Evolutionary conservation across 1,284 basidiomycete species (phyloP).

Genomic region (Ceratobasidium sp.): DNA sequence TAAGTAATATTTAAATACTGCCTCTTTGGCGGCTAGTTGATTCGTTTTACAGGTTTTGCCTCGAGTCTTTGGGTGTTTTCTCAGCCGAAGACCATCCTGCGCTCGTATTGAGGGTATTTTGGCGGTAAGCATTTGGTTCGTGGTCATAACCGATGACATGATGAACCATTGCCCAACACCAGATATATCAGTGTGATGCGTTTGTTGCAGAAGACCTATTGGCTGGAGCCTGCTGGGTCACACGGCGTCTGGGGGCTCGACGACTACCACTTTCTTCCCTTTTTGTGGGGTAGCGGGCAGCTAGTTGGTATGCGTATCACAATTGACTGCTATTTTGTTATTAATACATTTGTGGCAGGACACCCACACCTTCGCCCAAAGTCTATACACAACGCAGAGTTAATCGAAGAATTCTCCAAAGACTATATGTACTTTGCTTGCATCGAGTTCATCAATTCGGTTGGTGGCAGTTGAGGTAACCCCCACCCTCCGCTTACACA

Average conservation of each 20-base stretch:
- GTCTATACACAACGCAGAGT: slow-evolving; percentile 89
- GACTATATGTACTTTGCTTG: slow-evolving; percentile 98
- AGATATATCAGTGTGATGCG: slow-evolving; percentile 93
- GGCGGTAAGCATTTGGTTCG: slow-evolving; percentile 67
- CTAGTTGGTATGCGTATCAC: slow-evolving; percentile 63
- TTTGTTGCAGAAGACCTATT: slow-evolving; percentile 89
- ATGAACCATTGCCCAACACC: neutral
- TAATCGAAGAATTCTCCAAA: slow-evolving; percentile 91
- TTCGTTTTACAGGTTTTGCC: slow-evolving; percentile 69
- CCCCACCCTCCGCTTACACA: neutral
- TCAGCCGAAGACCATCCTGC: slow-evolving; percentile 72
- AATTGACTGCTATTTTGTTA: neutral
- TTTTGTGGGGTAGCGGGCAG: slow-evolving; percentile 88
- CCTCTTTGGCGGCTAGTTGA: too few species aligned
- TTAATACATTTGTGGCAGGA: slow-evolving; percentile 54
- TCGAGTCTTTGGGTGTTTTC: slow-evolving; percentile 78
- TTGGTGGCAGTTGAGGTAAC: slow-evolving; percentile 47
- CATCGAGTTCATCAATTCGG: slow-evolving; percentile 96
- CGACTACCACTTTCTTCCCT: slow-evolving; percentile 97
- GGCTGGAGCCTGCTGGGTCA: slow-evolving; percentile 97
- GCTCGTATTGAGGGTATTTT: slow-evolving; percentile 88
- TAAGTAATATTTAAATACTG: slow-evolving; percentile 55
- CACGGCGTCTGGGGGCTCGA: slow-evolving; percentile 99
- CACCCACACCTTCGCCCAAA: slow-evolving; percentile 93
- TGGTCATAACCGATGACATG: slow-evolving; percentile 5